These are phyloP conservation scores for Wickerhamomyces hampshirensis DNA, from an alignment of 805 yeast species.

Conservation along the genomic window DNA sequence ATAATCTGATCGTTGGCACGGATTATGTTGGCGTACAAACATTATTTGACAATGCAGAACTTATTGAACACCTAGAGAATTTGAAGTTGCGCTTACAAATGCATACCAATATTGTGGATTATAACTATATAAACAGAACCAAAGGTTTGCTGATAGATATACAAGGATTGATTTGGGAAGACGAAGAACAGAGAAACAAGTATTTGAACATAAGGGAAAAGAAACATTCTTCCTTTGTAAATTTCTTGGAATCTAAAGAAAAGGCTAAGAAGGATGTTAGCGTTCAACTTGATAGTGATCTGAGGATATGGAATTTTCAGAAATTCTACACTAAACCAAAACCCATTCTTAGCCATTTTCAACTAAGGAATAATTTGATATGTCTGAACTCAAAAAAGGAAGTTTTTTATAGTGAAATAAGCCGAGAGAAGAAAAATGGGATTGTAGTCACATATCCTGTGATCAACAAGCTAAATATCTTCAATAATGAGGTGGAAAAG, in stretches of 20 bases:
- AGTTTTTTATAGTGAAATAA: conserved; percentile 7
- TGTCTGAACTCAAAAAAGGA: conserved; percentile 3
- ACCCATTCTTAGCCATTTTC: conserved; percentile 52
- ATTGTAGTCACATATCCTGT: conserved; percentile 6
- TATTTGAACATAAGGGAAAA: conserved; percentile 20
- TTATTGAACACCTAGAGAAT: conserved; percentile 1
- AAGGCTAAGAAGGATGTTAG: conserved; percentile 15
- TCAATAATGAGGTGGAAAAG: conserved; percentile 22
- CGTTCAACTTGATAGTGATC: conserved; percentile 7
- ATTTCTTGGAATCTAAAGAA: conserved; percentile 20
- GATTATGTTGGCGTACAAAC: too few relatives aligned
- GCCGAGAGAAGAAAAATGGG: background rate
- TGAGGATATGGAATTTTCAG: conserved; percentile 22
- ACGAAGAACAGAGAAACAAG: conserved; percentile 15
- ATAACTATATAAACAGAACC: too few relatives aligned
- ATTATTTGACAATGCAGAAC: conserved; percentile 1
- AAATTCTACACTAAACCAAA: conserved; percentile 37
- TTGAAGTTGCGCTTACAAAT: conserved; percentile 3
- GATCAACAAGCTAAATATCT: conserved; percentile 23
- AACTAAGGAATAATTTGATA: conserved; percentile 44
- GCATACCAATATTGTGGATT: too few relatives aligned
- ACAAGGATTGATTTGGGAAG: conserved; percentile 29
- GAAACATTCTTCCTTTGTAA: conserved; percentile 23
- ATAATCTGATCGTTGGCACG: conserved; percentile 3
- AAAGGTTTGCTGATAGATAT: too few relatives aligned